phyloP scores from a whole-genome alignment of 495 filamentous ascomycete species.

The Aspergillus sclerotiicarbonarius region DNA sequence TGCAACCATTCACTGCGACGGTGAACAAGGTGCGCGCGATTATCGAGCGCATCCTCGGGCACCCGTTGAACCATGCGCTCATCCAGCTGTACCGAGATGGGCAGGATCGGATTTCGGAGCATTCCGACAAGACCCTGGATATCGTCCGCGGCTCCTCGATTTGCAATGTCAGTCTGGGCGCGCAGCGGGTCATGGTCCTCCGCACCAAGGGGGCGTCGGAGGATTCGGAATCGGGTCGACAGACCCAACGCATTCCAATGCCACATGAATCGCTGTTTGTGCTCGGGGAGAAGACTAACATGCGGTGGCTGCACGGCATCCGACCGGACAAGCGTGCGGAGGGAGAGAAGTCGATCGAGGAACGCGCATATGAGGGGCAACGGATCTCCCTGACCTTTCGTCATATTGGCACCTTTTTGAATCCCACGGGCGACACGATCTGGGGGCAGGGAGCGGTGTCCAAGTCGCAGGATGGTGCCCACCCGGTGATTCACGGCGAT shows the following conservation, averaged over 20 bases:
- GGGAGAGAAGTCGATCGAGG: slow-evolving; percentile 62
- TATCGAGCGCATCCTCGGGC: slow-evolving; percentile 68
- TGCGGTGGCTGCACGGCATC: slow-evolving; percentile 86
- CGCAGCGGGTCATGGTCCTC: slow-evolving; percentile 86
- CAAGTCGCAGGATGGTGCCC: slow-evolving; percentile 60
- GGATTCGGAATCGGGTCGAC: slow-evolving; percentile 35
- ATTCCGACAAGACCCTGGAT: slow-evolving; percentile 95
- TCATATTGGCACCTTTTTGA: slow-evolving; percentile 80
- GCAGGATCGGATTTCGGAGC: slow-evolving; percentile 93
- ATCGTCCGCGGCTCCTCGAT: slow-evolving; percentile 78
- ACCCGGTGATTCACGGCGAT: slow-evolving; percentile 65
- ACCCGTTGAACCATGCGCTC: slow-evolving; percentile 86
- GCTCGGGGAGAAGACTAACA: slow-evolving; percentile 79
- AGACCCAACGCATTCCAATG: slow-evolving; percentile 65
- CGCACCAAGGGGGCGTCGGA: slow-evolving; percentile 66
- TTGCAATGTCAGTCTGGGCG: slow-evolving; percentile 89
- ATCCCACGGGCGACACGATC: slow-evolving; percentile 59
- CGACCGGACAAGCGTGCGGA: slow-evolving; percentile 74
- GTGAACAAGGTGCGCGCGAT: slow-evolving; percentile 65
- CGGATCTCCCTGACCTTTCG: slow-evolving; percentile 94
- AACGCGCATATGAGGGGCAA: slow-evolving; percentile 68
- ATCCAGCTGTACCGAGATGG: slow-evolving; percentile 92
- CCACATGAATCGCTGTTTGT: slow-evolving; percentile 88
- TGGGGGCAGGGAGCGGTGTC: slow-evolving; percentile 87
- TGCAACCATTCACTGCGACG: slow-evolving; percentile 69